Evolutionary conservation across 129 eudicot genomes (phyloP).

Genomic region (Arctium lappa): DNA sequence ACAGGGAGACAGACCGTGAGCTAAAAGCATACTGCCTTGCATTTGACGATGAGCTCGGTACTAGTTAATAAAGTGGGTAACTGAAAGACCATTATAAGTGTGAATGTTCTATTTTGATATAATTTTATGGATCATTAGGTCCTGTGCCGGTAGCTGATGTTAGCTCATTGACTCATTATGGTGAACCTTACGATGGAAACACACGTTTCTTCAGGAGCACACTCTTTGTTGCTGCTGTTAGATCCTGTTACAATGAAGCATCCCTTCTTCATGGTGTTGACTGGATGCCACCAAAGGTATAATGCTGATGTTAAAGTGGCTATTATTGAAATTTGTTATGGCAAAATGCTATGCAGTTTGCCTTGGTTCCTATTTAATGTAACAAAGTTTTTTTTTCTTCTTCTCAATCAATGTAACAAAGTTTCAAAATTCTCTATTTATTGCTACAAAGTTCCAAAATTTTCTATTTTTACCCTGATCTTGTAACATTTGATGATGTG

Average conservation of each 20-base stretch:
- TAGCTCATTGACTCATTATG: slow-evolving; percentile 90
- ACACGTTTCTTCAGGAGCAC: slow-evolving; percentile 97
- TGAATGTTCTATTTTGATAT: slow-evolving; percentile 3
- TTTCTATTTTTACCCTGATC: neutral
- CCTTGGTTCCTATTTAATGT: neutral
- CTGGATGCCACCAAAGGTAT: slow-evolving; percentile 99
- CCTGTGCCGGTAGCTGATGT: slow-evolving; percentile 92
- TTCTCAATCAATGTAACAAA: neutral
- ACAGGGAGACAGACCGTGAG: slow-evolving; percentile 97
- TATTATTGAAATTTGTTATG: neutral
- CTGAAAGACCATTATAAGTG: slow-evolving; percentile 8
- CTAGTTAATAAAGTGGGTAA: slow-evolving; percentile 29
- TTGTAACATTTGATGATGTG: neutral
- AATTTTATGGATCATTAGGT: slow-evolving; percentile 45
- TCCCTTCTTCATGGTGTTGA: slow-evolving; percentile 96
- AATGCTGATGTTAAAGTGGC: neutral
- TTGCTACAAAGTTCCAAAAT: neutral
- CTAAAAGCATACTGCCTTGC: slow-evolving; percentile 97
- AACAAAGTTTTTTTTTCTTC: neutral
- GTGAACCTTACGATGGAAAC: slow-evolving; percentile 99
- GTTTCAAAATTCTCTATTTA: neutral
- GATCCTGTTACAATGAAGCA: slow-evolving; percentile 92
- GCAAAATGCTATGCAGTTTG: neutral
- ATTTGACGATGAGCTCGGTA: slow-evolving; percentile 90
- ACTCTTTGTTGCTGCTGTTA: slow-evolving; percentile 96